phyloP scores from a whole-genome alignment of 805 yeast species.

The Candida piceae region DNA sequence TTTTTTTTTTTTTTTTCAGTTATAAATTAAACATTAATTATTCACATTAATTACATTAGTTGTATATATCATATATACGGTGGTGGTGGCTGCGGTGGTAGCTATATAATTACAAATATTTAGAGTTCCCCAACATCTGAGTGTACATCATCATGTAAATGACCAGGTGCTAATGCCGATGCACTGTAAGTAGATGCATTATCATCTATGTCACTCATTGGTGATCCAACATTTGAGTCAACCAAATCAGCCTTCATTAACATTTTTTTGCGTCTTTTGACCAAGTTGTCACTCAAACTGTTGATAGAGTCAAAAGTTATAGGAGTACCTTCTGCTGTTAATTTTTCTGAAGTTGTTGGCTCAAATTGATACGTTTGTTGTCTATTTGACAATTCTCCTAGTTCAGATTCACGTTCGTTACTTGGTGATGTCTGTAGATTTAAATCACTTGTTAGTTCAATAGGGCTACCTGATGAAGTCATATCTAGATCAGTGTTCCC shows the following conservation, averaged over 20 bases:
- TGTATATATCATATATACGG: too few species aligned
- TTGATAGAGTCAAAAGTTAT: not conserved
- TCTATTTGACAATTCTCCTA: too few species aligned
- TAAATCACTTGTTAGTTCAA: not conserved
- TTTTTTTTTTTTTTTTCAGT: too few species aligned
- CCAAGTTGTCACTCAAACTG: constrained; percentile 6
- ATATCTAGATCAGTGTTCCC: not conserved
- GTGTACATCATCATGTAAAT: constrained; percentile 8
- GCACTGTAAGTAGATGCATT: constrained; percentile 27
- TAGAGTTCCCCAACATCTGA: constrained; percentile 8
- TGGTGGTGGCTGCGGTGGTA: too few species aligned
- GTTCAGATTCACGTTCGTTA: too few species aligned
- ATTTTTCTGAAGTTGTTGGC: not conserved
- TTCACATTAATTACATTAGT: too few species aligned
- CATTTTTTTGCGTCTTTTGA: constrained; percentile 23
- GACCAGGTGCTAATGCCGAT: constrained; percentile 23
- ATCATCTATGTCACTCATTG: constrained; percentile 29
- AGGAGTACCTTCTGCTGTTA: not conserved
- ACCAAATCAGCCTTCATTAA: constrained; percentile 5
- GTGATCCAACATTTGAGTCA: constrained; percentile 27
- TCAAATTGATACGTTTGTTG: too few species aligned
- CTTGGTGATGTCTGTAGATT: too few species aligned
- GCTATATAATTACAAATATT: not conserved
- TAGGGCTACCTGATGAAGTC: not conserved
- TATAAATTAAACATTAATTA: too few species aligned